These are phyloP conservation scores for Lactuca sativa DNA, from an alignment of 129 eudicot species.

Conservation along the genomic window DNA sequence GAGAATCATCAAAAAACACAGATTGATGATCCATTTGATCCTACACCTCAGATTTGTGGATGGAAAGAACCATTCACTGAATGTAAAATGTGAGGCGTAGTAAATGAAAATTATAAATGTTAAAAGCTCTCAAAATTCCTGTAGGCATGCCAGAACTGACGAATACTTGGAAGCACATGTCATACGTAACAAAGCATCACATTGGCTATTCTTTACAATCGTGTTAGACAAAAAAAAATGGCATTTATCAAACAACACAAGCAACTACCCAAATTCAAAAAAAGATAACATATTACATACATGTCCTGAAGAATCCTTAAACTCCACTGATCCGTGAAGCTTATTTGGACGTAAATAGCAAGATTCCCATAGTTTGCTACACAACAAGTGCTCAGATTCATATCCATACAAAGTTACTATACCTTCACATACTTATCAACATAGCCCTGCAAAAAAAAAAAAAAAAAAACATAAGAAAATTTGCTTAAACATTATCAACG, in stretches of 20 bases:
- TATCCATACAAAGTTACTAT: conserved; percentile 24
- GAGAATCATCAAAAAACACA: too few species aligned
- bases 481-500: neutral
- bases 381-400: conserved; percentile 15
- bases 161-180: neutral
- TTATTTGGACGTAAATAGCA: neutral
- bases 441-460: conserved; percentile 71
- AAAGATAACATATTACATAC: conserved; percentile 30
- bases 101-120: neutral
- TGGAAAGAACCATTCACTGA: neutral
- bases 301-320: conserved; percentile 32
- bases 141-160: conserved; percentile 1
- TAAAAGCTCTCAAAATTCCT: neutral
- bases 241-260: conserved; percentile 25
- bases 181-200: neutral
- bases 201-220: conserved; percentile 19
- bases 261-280: conserved; percentile 11
- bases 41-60: too few species aligned
- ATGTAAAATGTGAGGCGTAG: neutral
- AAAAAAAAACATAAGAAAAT: conserved; percentile 17
- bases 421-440: conserved; percentile 88
- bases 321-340: conserved; percentile 23
- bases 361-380: conserved; percentile 20
- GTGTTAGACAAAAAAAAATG: neutral
- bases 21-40: too few species aligned